Evolutionary conservation across 2,329 filamentous ascomycete genomes (phyloP).

Genomic region (Fusarium ambrosium): DNA sequence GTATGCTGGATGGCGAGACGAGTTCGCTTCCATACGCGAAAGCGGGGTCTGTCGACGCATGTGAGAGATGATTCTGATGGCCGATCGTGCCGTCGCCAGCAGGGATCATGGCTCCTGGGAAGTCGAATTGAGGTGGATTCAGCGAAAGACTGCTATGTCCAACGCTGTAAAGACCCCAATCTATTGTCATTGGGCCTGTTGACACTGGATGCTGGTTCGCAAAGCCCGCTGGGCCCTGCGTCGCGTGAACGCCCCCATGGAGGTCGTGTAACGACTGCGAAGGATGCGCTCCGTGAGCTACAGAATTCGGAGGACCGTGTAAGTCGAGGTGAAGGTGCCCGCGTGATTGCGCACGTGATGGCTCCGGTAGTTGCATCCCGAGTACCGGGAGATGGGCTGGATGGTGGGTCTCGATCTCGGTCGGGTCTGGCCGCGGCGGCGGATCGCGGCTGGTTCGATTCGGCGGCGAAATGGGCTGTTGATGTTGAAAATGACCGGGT

Average conservation of each 20-base stretch:
- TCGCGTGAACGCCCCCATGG: conserved; percentile 27
- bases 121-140: conserved; percentile 40
- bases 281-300: conserved; percentile 23
- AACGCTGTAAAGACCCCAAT: conserved; percentile 43
- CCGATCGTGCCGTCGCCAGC: conserved; percentile 18
- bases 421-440: conserved; percentile 43
- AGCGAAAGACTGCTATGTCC: conserved; percentile 31
- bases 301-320: conserved; percentile 21
- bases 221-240: conserved; percentile 31
- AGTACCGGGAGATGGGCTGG: conserved; percentile 34
- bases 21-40: conserved; percentile 38
- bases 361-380: conserved; percentile 36
- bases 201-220: conserved; percentile 27
- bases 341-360: conserved; percentile 43
- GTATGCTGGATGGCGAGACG: conserved; percentile 45
- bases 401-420: conserved; percentile 41
- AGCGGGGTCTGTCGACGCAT: conserved; percentile 29
- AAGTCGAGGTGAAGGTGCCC: conserved; percentile 39
- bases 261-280: conserved; percentile 26
- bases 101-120: conserved; percentile 38
- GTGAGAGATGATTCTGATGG: conserved; percentile 38
- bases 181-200: conserved; percentile 36
- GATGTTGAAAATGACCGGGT: conserved; percentile 42
- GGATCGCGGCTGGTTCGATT: conserved; percentile 47
- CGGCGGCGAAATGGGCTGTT: conserved; percentile 48